Evolutionary conservation across 306 rosid genomes (phyloP), one percentile per base, ranked within the genome.

Genomic region (Benincasa hispida): DNA sequence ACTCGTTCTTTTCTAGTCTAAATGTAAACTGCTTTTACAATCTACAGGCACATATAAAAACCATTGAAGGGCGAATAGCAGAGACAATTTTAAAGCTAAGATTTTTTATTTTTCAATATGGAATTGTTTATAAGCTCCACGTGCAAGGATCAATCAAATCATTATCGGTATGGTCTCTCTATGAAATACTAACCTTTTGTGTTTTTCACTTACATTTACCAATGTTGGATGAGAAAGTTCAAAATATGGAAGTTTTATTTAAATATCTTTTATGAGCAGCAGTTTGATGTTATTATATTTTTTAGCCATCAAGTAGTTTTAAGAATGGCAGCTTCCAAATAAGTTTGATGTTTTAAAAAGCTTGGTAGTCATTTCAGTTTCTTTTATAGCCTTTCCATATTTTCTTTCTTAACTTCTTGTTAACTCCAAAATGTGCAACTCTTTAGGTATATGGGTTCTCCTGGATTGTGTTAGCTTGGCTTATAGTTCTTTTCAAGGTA

Each of bases 101-200:
- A 87, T 94, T 94, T 87, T 94, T 94, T 76, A 86, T 94, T 77
- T 94, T 91, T 85, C 98, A 94, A 69, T 94, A 91, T 83, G 98
- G 98, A 50, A 86, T 94, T 82, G 92, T 94, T 18, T 94, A 94
- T 88, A 89, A 89, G 84, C 93, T 94, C 73, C 3, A 90, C 28
- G 68, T 91, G 76, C 82, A 87, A 81, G 86, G 89, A 81, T 34
- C 79, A 7, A 54, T 85, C 82, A 90, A 91, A 74, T 91, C 98
- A 80, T 81, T 93, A 87, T 81, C 91, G 94, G 98, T 93, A 91
- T 56, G 30, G 13, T 60, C 45, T 79, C 48, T 72, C 56, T 81
- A 53, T 74, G 37, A 65, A 47, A 61, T 79, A 15, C 35, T 32
- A 32, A 32, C 35, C 17, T 45, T 39, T 18, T 58, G 27, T 21